Conservation (phyloP, 1,284 basidiomycete species). For the Polyporus tsugae region DNA sequence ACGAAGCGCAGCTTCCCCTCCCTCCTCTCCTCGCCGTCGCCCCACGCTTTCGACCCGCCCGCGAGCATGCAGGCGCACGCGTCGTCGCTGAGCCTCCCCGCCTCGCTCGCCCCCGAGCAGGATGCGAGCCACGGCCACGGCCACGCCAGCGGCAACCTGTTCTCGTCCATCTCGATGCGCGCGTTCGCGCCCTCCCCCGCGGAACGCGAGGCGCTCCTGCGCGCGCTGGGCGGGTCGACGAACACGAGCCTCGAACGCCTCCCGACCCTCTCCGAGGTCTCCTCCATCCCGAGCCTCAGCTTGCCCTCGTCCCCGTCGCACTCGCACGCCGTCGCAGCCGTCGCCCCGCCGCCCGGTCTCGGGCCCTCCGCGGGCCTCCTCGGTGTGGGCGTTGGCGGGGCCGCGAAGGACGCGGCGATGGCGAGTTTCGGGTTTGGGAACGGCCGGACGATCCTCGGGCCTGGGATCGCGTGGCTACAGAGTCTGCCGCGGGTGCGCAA, state of each 20-base stretch:
- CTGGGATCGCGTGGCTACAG: slow-evolving; percentile 44
- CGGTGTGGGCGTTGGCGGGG: slow-evolving; percentile 1
- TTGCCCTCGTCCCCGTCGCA: slow-evolving; percentile 68
- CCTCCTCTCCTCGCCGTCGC: slow-evolving; percentile 22
- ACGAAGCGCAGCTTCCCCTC: slow-evolving; percentile 38
- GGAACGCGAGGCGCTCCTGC: slow-evolving; percentile 80
- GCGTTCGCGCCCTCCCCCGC: slow-evolving; percentile 85
- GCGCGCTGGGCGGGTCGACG: slow-evolving; percentile 70
- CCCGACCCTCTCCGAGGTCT: slow-evolving; percentile 74
- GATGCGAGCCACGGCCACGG: not conserved
- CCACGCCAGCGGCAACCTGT: slow-evolving; percentile 23
- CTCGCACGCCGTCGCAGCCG: slow-evolving; percentile 47
- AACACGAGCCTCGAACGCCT: slow-evolving; percentile 78
- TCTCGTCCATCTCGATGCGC: slow-evolving; percentile 55
- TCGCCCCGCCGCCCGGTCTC: slow-evolving; percentile 15
- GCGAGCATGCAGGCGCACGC: not conserved
- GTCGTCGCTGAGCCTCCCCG: slow-evolving; percentile 25
- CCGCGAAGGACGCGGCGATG: slow-evolving; percentile 9
- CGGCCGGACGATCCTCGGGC: slow-evolving; percentile 34
- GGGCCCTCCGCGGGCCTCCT: slow-evolving; percentile 5
- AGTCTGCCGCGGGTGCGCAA: slow-evolving; percentile 42
- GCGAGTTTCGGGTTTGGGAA: slow-evolving; percentile 21
- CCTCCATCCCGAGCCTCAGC: slow-evolving; percentile 43
- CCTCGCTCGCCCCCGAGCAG: slow-evolving; percentile 4
- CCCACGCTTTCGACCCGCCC: slow-evolving; percentile 20